Percentiles rank a stretch among this genome's conserved stretches.
phyloP scores from a whole-genome alignment of 116 monocot genomes.

The Iris pallida region DNA sequence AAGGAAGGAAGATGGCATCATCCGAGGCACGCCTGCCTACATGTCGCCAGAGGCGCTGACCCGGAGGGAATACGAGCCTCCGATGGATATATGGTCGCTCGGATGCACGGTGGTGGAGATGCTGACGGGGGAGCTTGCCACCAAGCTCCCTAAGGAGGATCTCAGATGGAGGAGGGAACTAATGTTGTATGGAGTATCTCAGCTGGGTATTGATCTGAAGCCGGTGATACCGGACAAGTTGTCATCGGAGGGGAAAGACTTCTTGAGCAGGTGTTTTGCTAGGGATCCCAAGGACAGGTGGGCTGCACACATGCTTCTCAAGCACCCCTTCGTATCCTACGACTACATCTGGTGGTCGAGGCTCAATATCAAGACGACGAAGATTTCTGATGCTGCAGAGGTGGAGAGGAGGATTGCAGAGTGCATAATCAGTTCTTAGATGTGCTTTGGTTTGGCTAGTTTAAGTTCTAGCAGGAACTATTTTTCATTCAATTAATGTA shows the following conservation, averaged over 20 bases:
- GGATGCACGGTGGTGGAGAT: constrained; percentile 10
- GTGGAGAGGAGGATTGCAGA: no score
- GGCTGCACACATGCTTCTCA: constrained; percentile 41
- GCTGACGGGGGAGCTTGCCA: neutral
- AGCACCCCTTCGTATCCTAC: constrained; percentile 42
- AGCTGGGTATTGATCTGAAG: no score
- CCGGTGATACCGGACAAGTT: constrained; percentile 22
- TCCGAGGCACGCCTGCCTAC: no score
- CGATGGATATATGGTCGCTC: constrained; percentile 9
- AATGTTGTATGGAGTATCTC: constrained; percentile 5
- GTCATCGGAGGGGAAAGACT: constrained; percentile 40
- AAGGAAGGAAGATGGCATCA: no score
- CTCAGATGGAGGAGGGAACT: neutral
- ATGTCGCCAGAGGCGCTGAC: no score
- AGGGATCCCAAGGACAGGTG: constrained; percentile 28
- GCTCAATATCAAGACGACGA: no score
- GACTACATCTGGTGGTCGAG: no score
- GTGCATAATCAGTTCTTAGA: no score
- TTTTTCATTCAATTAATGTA: no score
- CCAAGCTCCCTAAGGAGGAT: neutral
- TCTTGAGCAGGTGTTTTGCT: constrained; percentile 26
- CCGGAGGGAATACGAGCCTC: constrained; percentile 6
- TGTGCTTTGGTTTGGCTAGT: no score
- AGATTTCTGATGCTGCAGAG: no score
- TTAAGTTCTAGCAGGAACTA: no score